Evolutionary conservation across 805 yeast species (phyloP), one percentile per base, ranked within the genome.

Genomic region (Yamadazyma akitaensis): DNA sequence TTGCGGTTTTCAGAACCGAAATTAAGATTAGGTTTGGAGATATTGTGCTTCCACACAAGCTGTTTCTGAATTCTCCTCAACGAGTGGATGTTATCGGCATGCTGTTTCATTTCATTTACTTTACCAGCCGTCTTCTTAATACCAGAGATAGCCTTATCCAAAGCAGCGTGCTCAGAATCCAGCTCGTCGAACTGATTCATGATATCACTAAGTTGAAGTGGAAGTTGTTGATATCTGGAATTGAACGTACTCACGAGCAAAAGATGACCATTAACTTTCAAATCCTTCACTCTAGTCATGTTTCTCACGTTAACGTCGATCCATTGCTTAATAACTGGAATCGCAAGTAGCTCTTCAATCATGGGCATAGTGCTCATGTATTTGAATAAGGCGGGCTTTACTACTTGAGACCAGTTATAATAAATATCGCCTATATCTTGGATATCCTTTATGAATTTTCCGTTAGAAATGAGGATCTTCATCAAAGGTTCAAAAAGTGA

Each of bases 331-430:
- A 88, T 76, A 30, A 63, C 57, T 46, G 70, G 85, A 62, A 71
- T 75, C 14, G 61, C 72, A 50, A 76, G 75, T 25, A 82, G 61
- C 45, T 79, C 82, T 57, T 80, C 79, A 1, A 82, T 82, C 52
- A 98, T 94, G 43, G 80, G 67, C 67, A 94, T 94, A 1, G 77
- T 68, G 33, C 76, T 77, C 33, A 88, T 85, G 55, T 86, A 86
- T 33, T 67, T 68, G 17, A 81, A 52, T 43, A 85, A 81, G 0
- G 81, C 72, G 1, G 68, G 68, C 18, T 72, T 66, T 0, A 88
- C 89, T 17, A 69, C 73, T 25, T 67, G 66, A 1, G 83, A 72
- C 96, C 96, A 88, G 16, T 75, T 74, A 26, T 73, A 61, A 51
- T 85, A 79, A 10, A 86, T 72, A 40, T 80, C 81, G 3, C 85